Percentiles rank a stretch among this genome's conserved stretches.
Conservation (phyloP, 768 basidiomycete species). For the Steccherinum ochraceum region DNA sequence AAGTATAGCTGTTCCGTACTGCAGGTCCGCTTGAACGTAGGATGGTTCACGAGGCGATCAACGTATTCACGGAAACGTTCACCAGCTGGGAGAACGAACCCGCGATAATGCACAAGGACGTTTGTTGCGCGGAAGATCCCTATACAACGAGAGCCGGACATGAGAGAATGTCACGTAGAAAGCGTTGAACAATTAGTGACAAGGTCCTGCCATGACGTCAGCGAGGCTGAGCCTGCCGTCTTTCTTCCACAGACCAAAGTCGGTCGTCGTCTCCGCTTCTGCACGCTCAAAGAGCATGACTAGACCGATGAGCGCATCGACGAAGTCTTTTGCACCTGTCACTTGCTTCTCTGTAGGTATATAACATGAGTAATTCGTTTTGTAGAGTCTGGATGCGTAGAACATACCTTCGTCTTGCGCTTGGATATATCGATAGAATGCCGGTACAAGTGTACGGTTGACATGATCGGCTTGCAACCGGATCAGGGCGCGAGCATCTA, state of each 20-base stretch:
- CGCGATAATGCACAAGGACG: constrained; percentile 62
- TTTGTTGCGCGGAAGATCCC: constrained; percentile 65
- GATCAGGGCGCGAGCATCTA: constrained; percentile 63
- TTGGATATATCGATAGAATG: constrained; percentile 72
- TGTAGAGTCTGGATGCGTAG: neutral
- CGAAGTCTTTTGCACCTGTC: constrained; percentile 46
- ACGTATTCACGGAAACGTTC: constrained; percentile 48
- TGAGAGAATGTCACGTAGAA: constrained; percentile 7
- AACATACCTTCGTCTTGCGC: constrained; percentile 43
- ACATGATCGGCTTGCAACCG: constrained; percentile 66
- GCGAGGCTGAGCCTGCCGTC: constrained; percentile 51
- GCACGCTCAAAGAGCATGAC: constrained; percentile 51
- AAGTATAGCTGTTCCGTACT: constrained; percentile 62
- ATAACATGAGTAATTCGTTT: neutral
- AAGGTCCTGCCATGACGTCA: constrained; percentile 67
- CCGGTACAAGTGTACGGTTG: constrained; percentile 56
- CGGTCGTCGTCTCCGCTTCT: constrained; percentile 27
- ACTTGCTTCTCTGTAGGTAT: constrained; percentile 37
- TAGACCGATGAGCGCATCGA: constrained; percentile 42
- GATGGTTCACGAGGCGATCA: constrained; percentile 48
- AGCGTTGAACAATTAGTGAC: constrained; percentile 33
- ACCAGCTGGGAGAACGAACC: constrained; percentile 49
- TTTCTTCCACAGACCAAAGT: constrained; percentile 56
- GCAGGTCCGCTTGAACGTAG: constrained; percentile 60
- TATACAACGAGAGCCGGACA: constrained; percentile 17